Base-by-base conservation (phyloP, 2,329 filamentous ascomycete species). In the Cercospora berteroae region DNA sequence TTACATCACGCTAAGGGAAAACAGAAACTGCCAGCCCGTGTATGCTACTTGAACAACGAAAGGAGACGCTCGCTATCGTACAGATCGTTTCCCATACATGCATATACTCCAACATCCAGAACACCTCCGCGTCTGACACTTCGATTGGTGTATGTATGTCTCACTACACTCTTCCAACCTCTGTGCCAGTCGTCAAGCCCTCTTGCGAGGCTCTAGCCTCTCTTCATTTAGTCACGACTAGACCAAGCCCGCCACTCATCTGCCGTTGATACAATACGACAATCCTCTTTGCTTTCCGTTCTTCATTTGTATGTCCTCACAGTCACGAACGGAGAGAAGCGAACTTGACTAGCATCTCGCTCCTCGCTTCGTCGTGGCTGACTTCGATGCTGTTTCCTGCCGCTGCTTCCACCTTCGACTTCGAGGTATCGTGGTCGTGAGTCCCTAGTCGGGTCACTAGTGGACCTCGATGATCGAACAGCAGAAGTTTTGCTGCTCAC, bases 321-420 rank as follows among this genome's bases (percentile, higher is more conserved):
- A 55, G 42, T 63, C 42, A 63, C 60, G 12, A 63, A 44, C 16
- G 60, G 60, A 42, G 25, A 33, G 18, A 63, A 63, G 16, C 60
- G 60, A 13, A 63, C 60, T 29, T 63, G 60, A 36, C 60, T 63
- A n/a, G 20, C 42, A 56, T 63, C 60, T 29, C 60, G 48, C 29
- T 44, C 29, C n/a, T 33, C 48, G 2, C 2, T 48, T 33, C 29
- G 39, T 55, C 44, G 6, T 31, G 42, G 25, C n/a, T 63, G 39
- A 10, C 59, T 63, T 2, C 60, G 42, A 39, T 36, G 25, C 18
- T 20, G 39, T n/a, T 52, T 63, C 9, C 20, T 55, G 29, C 55
- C 27, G 42, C 60, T 52, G 25, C 29, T 52, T 13, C 48, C 23
- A 3, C n/a, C 10, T 23, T 31, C 16, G 10, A 55, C 44, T 23